phyloP scores from a whole-genome alignment of 176 grass and related monocot species.

The Avena insularis region DNA sequence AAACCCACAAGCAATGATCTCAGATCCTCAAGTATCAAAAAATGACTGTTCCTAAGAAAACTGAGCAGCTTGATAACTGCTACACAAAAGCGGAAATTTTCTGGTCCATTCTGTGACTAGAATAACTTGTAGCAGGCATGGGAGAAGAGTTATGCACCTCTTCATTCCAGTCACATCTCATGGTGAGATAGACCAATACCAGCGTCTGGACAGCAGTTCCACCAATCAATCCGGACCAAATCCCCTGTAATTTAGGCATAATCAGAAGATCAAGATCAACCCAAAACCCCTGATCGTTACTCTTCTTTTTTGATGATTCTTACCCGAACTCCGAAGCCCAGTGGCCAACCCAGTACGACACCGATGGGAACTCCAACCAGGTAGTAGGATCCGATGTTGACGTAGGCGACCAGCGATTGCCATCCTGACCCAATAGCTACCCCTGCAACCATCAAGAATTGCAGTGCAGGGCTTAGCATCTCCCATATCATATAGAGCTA shows the following conservation, averaged over 20 bases:
- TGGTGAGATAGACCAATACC: constrained; percentile 48
- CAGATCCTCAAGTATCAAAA: background rate
- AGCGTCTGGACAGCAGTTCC: constrained; percentile 61
- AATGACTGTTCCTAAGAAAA: background rate
- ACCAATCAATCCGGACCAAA: constrained; percentile 69
- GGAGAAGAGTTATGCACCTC: constrained; percentile 44
- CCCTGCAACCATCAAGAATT: constrained; percentile 31
- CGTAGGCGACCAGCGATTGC: constrained; percentile 66
- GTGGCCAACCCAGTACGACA: constrained; percentile 47
- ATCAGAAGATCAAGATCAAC: constrained; percentile 1
- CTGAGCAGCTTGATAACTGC: background rate
- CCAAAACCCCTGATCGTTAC: background rate
- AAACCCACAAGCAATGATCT: background rate
- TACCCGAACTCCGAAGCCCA: constrained; percentile 58
- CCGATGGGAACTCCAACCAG: constrained; percentile 61
- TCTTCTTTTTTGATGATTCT: background rate
- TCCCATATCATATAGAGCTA: background rate
- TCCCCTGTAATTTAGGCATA: constrained; percentile 51
- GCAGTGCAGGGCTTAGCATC: background rate
- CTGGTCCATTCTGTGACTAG: background rate
- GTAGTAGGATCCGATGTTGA: constrained; percentile 72
- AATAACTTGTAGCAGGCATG: background rate
- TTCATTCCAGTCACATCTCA: constrained; percentile 63
- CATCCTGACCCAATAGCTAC: constrained; percentile 70
- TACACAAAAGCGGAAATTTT: background rate